A percentile compares a stretch with the other conserved stretches of the same genome.
Conservation (phyloP, 2,329 filamentous ascomycete genomes). For the Atkinsonella hypoxylon region DNA sequence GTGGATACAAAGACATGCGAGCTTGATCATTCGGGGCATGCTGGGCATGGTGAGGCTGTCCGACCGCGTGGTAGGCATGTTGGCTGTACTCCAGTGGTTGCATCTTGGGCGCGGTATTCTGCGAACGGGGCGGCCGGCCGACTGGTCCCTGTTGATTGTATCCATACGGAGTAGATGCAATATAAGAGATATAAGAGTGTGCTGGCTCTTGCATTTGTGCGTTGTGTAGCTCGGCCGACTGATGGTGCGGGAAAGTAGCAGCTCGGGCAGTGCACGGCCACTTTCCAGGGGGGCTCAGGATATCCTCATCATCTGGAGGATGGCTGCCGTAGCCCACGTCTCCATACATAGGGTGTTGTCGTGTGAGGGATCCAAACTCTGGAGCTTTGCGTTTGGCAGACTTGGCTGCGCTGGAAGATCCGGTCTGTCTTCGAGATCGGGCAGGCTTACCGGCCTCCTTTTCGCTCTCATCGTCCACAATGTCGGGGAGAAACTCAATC, state of each 20-base stretch:
- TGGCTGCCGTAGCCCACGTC: constrained; percentile 5
- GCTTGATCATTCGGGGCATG: not conserved
- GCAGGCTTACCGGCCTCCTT: constrained; percentile 13
- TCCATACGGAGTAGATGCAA: constrained; percentile 6
- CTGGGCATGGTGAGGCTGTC: not conserved
- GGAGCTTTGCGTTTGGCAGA: constrained; percentile 15
- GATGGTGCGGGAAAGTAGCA: constrained; percentile 1
- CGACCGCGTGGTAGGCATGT: not conserved
- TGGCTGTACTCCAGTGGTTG: constrained; percentile 11
- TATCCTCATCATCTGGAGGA: constrained; percentile 5
- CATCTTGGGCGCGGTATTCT: constrained; percentile 14
- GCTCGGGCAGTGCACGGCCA: constrained; percentile 11
- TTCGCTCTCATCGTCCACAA: constrained; percentile 28
- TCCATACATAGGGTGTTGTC: constrained; percentile 1
- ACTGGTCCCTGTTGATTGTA: not conserved
- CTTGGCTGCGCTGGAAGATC: constrained; percentile 9
- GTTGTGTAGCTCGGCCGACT: constrained; percentile 1
- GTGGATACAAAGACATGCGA: constrained; percentile 3
- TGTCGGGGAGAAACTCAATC: constrained; percentile 46
- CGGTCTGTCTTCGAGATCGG: constrained; percentile 11
- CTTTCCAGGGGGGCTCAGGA: constrained; percentile 13
- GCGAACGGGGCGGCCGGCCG: constrained; percentile 9
- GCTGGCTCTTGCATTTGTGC: not conserved
- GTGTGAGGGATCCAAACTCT: constrained; percentile 7
- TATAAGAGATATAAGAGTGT: constrained; percentile 4